phyloP scores from a whole-genome alignment of 2,329 filamentous ascomycete species.

The Bipolaris gigantea region DNA sequence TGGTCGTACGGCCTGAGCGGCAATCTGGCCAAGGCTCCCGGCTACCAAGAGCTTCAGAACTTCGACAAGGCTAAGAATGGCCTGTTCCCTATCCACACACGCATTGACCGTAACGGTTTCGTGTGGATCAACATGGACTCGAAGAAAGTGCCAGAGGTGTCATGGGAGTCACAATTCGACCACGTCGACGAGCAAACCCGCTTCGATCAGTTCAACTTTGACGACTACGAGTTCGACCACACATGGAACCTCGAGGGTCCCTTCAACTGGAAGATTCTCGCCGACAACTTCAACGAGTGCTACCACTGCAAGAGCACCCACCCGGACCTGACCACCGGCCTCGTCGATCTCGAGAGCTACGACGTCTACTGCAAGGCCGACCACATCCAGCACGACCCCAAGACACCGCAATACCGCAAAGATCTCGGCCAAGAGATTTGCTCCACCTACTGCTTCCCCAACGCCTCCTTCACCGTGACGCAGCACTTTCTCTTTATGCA shows the following conservation, averaged over 20 bases:
- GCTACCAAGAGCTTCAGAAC: slow-evolving; percentile 45
- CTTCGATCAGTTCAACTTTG: slow-evolving; percentile 38
- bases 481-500: slow-evolving; percentile 65
- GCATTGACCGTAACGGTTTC: slow-evolving; percentile 39
- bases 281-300: slow-evolving; percentile 68
- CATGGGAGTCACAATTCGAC: slow-evolving; percentile 37
- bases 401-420: slow-evolving; percentile 32
- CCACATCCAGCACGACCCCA: slow-evolving; percentile 39
- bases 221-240: slow-evolving; percentile 53
- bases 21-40: slow-evolving; percentile 49
- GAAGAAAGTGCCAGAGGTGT: slow-evolving; percentile 33
- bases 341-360: slow-evolving; percentile 62
- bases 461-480: slow-evolving; percentile 38
- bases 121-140: slow-evolving; percentile 45
- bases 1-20: slow-evolving; percentile 52
- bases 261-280: slow-evolving; percentile 41
- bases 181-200: slow-evolving; percentile 40
- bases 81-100: slow-evolving; percentile 40
- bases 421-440: slow-evolving; percentile 32
- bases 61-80: slow-evolving; percentile 47
- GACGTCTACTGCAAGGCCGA: slow-evolving; percentile 34
- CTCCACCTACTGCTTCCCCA: slow-evolving; percentile 39
- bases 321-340: slow-evolving; percentile 57
- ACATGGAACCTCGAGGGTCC: slow-evolving; percentile 38
- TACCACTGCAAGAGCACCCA: slow-evolving; percentile 65